Evolutionary conservation across 1,284 basidiomycete species (phyloP).

Genomic region (Ganoderma resinaceum): DNA sequence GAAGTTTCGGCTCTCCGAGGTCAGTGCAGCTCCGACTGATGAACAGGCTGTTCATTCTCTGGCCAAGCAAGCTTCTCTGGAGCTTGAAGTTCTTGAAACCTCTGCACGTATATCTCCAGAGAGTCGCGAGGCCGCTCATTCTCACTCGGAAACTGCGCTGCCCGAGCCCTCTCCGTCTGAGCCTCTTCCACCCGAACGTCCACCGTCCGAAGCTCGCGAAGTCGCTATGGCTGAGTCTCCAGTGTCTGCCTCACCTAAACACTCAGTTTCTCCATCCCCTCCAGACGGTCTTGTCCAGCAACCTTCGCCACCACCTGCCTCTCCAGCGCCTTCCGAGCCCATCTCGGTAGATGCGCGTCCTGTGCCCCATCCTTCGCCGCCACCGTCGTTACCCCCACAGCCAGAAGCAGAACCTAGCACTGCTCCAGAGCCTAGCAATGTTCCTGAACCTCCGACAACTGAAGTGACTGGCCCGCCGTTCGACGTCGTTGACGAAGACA

Average conservation of each 20-base stretch:
- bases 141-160: neutral
- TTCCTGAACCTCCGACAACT: neutral
- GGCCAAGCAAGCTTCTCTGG: neutral
- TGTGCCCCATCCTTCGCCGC: neutral
- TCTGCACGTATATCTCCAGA: neutral
- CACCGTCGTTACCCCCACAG: neutral
- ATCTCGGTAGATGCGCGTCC: neutral
- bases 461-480: neutral
- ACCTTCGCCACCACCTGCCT: neutral
- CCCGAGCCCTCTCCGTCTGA: neutral
- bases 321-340: neutral
- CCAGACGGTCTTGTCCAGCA: neutral
- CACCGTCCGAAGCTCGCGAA: neutral
- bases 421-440: neutral
- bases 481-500: slow-evolving; percentile 2
- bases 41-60: neutral
- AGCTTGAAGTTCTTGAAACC: neutral
- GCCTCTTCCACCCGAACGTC: neutral
- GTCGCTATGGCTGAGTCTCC: neutral
- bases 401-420: neutral
- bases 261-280: neutral
- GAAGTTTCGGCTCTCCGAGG: slow-evolving; percentile 8
- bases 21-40: neutral
- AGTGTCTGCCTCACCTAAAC: neutral
- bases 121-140: neutral